These are phyloP conservation scores for Ruellia speciosa DNA, from an alignment of 305 asterid species.

Conservation along the genomic window DNA sequence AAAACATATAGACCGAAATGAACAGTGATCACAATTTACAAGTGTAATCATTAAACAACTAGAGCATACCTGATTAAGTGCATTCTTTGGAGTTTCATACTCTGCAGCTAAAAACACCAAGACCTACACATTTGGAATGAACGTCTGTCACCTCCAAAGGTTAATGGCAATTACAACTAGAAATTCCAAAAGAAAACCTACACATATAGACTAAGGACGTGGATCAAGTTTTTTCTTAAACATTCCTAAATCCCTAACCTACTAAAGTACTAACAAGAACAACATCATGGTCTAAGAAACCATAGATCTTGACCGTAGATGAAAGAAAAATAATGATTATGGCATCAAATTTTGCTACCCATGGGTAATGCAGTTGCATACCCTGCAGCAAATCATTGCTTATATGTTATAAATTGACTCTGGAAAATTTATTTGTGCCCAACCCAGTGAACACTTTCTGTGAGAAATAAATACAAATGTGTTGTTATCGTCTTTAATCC, in stretches of 20 bases:
- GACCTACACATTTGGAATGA: slow-evolving; percentile 39
- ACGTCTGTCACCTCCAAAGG: slow-evolving; percentile 5
- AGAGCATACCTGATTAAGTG: slow-evolving; percentile 51
- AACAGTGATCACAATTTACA: neutral
- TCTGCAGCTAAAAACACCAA: slow-evolving; percentile 73
- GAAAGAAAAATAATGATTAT: neutral
- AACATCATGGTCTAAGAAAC: neutral
- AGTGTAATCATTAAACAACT: neutral
- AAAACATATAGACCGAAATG: too few relatives aligned
- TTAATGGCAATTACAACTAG: neutral
- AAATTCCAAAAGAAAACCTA: too few relatives aligned
- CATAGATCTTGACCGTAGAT: neutral
- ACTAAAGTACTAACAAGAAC: neutral
- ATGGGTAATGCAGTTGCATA: neutral
- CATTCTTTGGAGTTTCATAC: slow-evolving; percentile 61
- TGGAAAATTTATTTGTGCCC: neutral
- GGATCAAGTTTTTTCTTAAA: too few relatives aligned
- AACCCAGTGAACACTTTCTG: neutral
- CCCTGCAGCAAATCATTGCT: neutral
- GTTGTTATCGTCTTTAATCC: neutral
- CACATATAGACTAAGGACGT: too few relatives aligned
- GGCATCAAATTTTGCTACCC: neutral
- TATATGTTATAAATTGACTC: neutral
- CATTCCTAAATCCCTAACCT: too few relatives aligned
- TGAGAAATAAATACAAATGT: neutral